A percentile compares a stretch with the other conserved stretches of the same genome.
phyloP scores from a whole-genome alignment of 257 asterid species.

The Lithospermum erythrorhizon region DNA sequence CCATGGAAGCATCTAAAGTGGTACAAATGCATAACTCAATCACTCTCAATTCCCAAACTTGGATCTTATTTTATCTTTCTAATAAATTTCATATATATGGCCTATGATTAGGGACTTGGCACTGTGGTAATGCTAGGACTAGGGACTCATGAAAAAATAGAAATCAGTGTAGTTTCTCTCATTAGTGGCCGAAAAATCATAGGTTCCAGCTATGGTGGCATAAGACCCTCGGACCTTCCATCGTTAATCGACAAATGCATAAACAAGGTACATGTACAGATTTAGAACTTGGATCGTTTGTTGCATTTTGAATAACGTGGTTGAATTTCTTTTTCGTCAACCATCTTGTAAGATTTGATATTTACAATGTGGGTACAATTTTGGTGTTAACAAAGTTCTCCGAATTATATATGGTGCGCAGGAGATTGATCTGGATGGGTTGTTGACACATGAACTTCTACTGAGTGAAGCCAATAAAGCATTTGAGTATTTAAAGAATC shows the following conservation, averaged over 20 bases:
- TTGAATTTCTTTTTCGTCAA: background rate
- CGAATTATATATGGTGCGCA: background rate
- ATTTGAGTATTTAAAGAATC: slow-evolving; percentile 15
- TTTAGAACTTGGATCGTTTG: too few species aligned
- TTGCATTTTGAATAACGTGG: too few species aligned
- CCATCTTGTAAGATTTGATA: background rate
- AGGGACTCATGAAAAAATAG: slow-evolving; percentile 11
- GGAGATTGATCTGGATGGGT: slow-evolving; percentile 22
- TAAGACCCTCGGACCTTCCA: slow-evolving; percentile 54
- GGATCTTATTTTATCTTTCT: background rate
- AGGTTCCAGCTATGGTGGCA: slow-evolving; percentile 61
- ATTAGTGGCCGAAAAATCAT: slow-evolving; percentile 49
- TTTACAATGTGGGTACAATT: background rate
- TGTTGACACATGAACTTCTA: slow-evolving; percentile 21
- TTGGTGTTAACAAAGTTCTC: background rate
- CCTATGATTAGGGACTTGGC: slow-evolving; percentile 18
- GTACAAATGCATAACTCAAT: slow-evolving; percentile 17
- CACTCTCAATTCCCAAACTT: background rate
- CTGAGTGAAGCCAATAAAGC: slow-evolving; percentile 18
- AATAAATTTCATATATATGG: background rate
- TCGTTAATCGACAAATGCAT: slow-evolving; percentile 44
- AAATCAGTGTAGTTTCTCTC: slow-evolving; percentile 35
- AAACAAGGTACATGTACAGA: slow-evolving; percentile 32
- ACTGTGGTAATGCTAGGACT: slow-evolving; percentile 19
- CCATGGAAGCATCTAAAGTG: slow-evolving; percentile 57